A percentile compares a stretch with the other conserved stretches of the same genome.
phyloP scores from a whole-genome alignment of 306 rosid genomes.

The Prosopis cineraria region DNA sequence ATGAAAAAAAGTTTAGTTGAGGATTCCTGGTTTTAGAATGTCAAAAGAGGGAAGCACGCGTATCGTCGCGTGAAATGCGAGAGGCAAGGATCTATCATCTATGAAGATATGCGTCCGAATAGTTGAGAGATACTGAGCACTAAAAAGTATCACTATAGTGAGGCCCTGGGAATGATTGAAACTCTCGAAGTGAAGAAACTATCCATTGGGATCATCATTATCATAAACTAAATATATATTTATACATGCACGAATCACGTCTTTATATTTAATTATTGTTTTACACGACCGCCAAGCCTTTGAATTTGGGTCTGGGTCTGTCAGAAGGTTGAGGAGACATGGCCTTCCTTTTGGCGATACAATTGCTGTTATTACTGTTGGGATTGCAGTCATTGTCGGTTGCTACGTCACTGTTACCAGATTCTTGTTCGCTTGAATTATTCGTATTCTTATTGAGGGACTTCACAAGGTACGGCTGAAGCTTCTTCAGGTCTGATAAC shows the following conservation, averaged over 20 bases:
- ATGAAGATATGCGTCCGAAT: too few species aligned
- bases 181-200: slow-evolving; percentile 18
- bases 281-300: slow-evolving; percentile 50
- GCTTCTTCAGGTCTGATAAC: slow-evolving; percentile 79
- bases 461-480: slow-evolving; percentile 64
- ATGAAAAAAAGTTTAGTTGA: too few species aligned
- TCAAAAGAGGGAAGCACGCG: too few species aligned
- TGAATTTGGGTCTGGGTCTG: slow-evolving; percentile 64
- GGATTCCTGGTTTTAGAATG: too few species aligned
- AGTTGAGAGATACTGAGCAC: too few species aligned
- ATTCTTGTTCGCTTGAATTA: slow-evolving; percentile 33
- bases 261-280: neutral
- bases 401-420: slow-evolving; percentile 29
- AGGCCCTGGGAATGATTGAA: slow-evolving; percentile 8
- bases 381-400: slow-evolving; percentile 23
- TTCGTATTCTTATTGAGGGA: slow-evolving; percentile 33
- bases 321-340: slow-evolving; percentile 59
- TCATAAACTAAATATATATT: slow-evolving; percentile 24
- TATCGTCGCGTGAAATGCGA: too few species aligned
- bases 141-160: neutral
- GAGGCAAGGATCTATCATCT: too few species aligned
- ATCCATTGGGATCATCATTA: slow-evolving; percentile 15
- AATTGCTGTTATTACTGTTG: slow-evolving; percentile 24
- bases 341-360: slow-evolving; percentile 61
- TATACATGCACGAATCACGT: slow-evolving; percentile 4